These are phyloP conservation scores for Fusarium oxysporum DNA, from an alignment of 2,329 filamentous ascomycete species.

Conservation along the genomic window DNA sequence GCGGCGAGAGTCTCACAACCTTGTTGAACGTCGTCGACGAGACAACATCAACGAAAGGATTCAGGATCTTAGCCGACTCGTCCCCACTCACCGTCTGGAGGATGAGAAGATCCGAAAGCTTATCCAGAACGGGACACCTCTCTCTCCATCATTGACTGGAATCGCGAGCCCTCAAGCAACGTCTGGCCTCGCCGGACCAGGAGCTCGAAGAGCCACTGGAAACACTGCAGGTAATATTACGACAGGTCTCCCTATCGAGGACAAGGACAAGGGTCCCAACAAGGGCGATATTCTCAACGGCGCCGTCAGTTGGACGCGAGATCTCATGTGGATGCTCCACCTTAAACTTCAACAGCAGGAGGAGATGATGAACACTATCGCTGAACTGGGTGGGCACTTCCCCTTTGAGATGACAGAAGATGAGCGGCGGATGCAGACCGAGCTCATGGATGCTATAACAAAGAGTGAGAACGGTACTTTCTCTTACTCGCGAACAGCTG, in stretches of 20 bases:
- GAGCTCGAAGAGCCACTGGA: conserved; percentile 81
- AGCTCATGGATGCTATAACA: conserved; percentile 86
- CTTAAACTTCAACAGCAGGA: conserved; percentile 91
- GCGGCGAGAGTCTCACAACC: conserved; percentile 92
- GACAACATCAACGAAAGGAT: conserved; percentile 99
- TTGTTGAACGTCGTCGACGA: conserved; percentile 91
- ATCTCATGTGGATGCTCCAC: conserved; percentile 97
- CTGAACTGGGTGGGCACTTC: conserved; percentile 77
- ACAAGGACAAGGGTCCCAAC: conserved; percentile 98
- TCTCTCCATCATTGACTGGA: conserved; percentile 84
- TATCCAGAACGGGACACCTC: conserved; percentile 88
- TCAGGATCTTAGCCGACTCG: conserved; percentile 92
- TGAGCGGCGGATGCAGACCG: conserved; percentile 93
- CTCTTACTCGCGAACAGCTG: conserved; percentile 84
- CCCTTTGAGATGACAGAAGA: conserved; percentile 90
- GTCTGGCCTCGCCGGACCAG: conserved; percentile 86
- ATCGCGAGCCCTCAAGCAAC: conserved; percentile 80
- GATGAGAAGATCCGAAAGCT: conserved; percentile 98
- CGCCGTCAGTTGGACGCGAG: conserved; percentile 94
- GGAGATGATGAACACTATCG: conserved; percentile 81
- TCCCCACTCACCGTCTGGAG: conserved; percentile 91
- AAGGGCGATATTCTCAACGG: conserved; percentile 99
- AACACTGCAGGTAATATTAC: conserved; percentile 83
- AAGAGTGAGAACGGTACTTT: conserved; percentile 83
- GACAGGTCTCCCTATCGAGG: conserved; percentile 90